phyloP scores from a whole-genome alignment of 345 rosid species.

The Hibiscus trionum region DNA sequence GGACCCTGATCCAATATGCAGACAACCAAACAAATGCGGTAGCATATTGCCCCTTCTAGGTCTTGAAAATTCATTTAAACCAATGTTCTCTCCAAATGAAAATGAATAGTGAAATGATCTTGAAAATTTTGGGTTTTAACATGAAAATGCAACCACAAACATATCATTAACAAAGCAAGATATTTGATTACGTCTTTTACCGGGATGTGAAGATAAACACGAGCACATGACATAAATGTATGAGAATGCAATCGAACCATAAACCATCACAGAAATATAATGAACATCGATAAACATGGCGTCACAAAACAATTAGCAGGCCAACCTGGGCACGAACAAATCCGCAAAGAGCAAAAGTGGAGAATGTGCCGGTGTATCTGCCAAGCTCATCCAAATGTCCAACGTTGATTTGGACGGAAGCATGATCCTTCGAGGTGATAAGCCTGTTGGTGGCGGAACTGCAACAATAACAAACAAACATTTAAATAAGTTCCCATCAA shows the following conservation, averaged over 20 bases:
- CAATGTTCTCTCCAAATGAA: not conserved
- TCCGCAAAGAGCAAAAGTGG: constrained; percentile 61
- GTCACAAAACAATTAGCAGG: not conserved
- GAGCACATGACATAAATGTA: not conserved
- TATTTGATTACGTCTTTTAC: not conserved
- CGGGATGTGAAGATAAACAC: not conserved
- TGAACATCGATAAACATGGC: not conserved
- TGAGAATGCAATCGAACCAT: not conserved
- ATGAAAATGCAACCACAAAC: not conserved
- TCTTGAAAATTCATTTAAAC: not conserved
- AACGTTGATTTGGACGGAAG: constrained; percentile 60
- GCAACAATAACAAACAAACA: constrained; percentile 16
- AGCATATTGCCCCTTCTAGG: not conserved
- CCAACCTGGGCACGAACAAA: constrained; percentile 65
- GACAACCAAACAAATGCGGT: not conserved
- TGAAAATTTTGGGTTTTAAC: not conserved
- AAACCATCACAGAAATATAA: not conserved
- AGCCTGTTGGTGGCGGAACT: constrained; percentile 73
- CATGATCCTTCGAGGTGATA: constrained; percentile 68
- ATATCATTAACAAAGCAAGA: not conserved
- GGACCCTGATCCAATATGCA: not conserved
- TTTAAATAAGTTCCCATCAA: not conserved
- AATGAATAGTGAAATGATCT: not conserved
- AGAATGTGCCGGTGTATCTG: constrained; percentile 35
- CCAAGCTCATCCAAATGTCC: constrained; percentile 61